Percentiles rank a stretch among this genome's conserved stretches.
Evolutionary conservation across 1,139 yeast species (phyloP).

Genomic region (Kodamaea derodonti): DNA sequence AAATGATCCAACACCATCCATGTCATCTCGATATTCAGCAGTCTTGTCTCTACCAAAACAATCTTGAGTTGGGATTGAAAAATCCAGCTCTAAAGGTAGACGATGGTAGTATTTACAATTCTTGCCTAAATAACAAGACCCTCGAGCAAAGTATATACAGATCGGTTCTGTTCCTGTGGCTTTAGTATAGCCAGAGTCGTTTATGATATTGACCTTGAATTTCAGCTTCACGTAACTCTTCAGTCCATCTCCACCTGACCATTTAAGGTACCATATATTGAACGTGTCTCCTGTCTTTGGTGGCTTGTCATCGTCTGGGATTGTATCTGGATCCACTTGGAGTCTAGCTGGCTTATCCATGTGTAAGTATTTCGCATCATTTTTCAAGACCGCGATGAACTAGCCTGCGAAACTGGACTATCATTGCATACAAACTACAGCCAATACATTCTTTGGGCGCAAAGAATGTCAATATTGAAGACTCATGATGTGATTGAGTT

Average conservation of each 20-base stretch:
- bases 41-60: slow-evolving; percentile 93
- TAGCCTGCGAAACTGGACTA: too few species aligned
- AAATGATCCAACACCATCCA: slow-evolving; percentile 94
- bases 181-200: slow-evolving; percentile 73
- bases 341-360: slow-evolving; percentile 41
- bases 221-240: slow-evolving; percentile 30
- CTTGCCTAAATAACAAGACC: slow-evolving; percentile 76
- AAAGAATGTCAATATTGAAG: too few species aligned
- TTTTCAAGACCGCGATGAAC: too few species aligned
- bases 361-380: slow-evolving; percentile 1
- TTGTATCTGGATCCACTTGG: slow-evolving; percentile 66
- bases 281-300: slow-evolving; percentile 78
- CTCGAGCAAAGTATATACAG: slow-evolving; percentile 85
- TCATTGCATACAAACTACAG: too few species aligned
- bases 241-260: slow-evolving; percentile 72
- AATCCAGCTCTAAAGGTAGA: slow-evolving; percentile 53
- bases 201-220: slow-evolving; percentile 53
- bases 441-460: too few species aligned
- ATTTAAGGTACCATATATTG: slow-evolving; percentile 84
- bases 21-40: slow-evolving; percentile 80
- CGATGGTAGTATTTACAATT: slow-evolving; percentile 77
- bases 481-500: too few species aligned
- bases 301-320: slow-evolving; percentile 63
- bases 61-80: slow-evolving; percentile 62
- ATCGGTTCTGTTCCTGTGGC: slow-evolving; percentile 53